These are phyloP conservation scores for Mimosa bimucronata DNA, from an alignment of 306 rosid genomes.

Conservation along the genomic window DNA sequence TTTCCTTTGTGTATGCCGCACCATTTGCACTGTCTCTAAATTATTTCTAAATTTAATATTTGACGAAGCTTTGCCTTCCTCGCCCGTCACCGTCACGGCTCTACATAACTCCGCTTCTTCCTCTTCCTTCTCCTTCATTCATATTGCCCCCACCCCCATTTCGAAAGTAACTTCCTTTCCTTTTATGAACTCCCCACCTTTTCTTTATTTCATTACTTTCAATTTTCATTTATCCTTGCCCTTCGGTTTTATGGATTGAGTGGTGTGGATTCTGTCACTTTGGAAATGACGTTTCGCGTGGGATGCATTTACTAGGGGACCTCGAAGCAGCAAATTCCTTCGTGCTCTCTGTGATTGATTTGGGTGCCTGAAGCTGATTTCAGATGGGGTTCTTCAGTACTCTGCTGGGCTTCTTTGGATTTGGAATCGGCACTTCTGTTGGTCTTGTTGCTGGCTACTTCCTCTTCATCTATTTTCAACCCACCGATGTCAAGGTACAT, in stretches of 20 bases:
- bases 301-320: slow-evolving; percentile 27
- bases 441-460: slow-evolving; percentile 83
- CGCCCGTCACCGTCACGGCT: background rate
- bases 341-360: slow-evolving; percentile 27
- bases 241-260: slow-evolving; percentile 15
- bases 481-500: slow-evolving; percentile 65
- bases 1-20: background rate
- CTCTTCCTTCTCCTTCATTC: background rate
- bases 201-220: background rate
- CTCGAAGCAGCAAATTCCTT: background rate
- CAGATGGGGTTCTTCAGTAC: slow-evolving; percentile 83
- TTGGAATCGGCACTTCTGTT: slow-evolving; percentile 76
- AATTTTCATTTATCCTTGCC: background rate
- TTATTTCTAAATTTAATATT: background rate
- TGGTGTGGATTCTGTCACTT: slow-evolving; percentile 35
- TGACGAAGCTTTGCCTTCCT: slow-evolving; percentile 6
- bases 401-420: slow-evolving; percentile 73
- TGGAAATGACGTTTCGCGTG: slow-evolving; percentile 20
- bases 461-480: slow-evolving; percentile 72
- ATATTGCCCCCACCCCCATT: background rate
- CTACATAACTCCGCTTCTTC: slow-evolving; percentile 1
- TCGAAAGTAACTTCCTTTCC: too few relatives aligned
- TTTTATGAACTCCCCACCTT: background rate
- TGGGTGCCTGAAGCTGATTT: slow-evolving; percentile 23
- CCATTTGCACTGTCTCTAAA: background rate